These are phyloP conservation scores for Pythium plurisporium DNA, from an alignment of 352 stramenopile genomes.

Conservation along the genomic window DNA sequence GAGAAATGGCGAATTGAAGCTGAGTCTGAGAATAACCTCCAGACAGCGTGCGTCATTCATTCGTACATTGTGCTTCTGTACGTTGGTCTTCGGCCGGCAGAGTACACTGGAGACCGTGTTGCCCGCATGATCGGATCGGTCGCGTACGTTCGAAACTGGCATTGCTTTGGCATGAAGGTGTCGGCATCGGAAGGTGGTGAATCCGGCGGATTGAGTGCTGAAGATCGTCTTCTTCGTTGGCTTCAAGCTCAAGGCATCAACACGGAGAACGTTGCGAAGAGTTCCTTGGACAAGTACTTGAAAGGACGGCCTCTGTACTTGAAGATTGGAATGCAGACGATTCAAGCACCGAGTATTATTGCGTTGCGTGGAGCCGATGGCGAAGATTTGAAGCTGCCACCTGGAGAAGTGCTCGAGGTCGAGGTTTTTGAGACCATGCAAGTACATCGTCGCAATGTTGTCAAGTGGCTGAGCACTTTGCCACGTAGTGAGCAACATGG, in stretches of 20 bases:
- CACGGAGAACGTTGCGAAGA: slow-evolving; percentile 76
- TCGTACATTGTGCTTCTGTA: slow-evolving; percentile 75
- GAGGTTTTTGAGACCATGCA: slow-evolving; percentile 86
- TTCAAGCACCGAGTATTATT: slow-evolving; percentile 84
- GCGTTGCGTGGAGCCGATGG: slow-evolving; percentile 42
- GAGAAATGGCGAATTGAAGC: slow-evolving; percentile 78
- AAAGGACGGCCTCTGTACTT: slow-evolving; percentile 81
- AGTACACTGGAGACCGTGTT: slow-evolving; percentile 69
- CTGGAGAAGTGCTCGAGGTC: slow-evolving; percentile 79
- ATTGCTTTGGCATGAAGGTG: slow-evolving; percentile 88
- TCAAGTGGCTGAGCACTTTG: slow-evolving; percentile 57
- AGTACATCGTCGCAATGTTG: slow-evolving; percentile 67
- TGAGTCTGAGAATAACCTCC: slow-evolving; percentile 66
- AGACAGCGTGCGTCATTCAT: slow-evolving; percentile 82
- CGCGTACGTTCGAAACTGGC: slow-evolving; percentile 88
- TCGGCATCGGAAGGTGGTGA: slow-evolving; percentile 43
- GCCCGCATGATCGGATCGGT: slow-evolving; percentile 76
- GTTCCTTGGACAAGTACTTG: slow-evolving; percentile 83
- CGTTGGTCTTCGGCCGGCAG: slow-evolving; percentile 55
- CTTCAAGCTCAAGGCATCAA: slow-evolving; percentile 89
- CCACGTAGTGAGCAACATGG: slow-evolving; percentile 1
- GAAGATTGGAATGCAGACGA: slow-evolving; percentile 85
- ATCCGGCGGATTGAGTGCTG: slow-evolving; percentile 46
- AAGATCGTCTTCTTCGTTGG: slow-evolving; percentile 82
- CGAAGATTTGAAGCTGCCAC: slow-evolving; percentile 66